Evolutionary conservation across 2,329 filamentous ascomycete genomes (phyloP).

Genomic region (Colletotrichum sojae): DNA sequence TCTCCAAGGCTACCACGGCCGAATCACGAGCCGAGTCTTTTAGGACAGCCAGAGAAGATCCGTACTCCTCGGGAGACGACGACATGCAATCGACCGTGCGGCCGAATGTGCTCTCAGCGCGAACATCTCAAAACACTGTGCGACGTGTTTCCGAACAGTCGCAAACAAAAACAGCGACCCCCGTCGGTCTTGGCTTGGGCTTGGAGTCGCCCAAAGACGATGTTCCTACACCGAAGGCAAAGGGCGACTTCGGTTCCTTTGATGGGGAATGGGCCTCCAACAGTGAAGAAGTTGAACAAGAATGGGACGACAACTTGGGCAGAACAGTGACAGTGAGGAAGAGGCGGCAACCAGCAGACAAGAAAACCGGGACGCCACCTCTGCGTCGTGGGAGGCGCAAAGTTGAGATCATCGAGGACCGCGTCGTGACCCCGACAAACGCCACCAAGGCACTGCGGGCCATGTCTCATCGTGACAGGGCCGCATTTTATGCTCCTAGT

Average conservation of each 20-base stretch:
- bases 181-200: slow-evolving; percentile 36
- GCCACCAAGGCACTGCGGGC: slow-evolving; percentile 65
- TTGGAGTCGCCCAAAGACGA: slow-evolving; percentile 48
- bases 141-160: slow-evolving; percentile 52
- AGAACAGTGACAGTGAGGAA: slow-evolving; percentile 69
- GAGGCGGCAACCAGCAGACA: slow-evolving; percentile 48
- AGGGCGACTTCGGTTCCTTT: slow-evolving; percentile 67
- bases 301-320: slow-evolving; percentile 69
- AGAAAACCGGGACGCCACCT: slow-evolving; percentile 40
- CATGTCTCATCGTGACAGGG: slow-evolving; percentile 61
- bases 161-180: slow-evolving; percentile 40
- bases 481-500: slow-evolving; percentile 54
- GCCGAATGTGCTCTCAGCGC: slow-evolving; percentile 55
- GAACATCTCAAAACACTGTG: slow-evolving; percentile 61
- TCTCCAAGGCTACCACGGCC: slow-evolving; percentile 68
- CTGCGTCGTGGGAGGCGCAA: slow-evolving; percentile 45
- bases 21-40: slow-evolving; percentile 80
- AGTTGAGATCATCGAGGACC: slow-evolving; percentile 62
- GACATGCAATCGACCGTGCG: slow-evolving; percentile 59
- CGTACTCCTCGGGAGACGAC: slow-evolving; percentile 74
- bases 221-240: slow-evolving; percentile 58
- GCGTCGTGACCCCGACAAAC: slow-evolving; percentile 64
- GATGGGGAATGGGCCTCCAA: slow-evolving; percentile 71
- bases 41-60: slow-evolving; percentile 77
- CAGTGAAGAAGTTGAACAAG: slow-evolving; percentile 65